phyloP scores from a whole-genome alignment of 495 filamentous ascomycete species.

The Penicillium verhagenii region DNA sequence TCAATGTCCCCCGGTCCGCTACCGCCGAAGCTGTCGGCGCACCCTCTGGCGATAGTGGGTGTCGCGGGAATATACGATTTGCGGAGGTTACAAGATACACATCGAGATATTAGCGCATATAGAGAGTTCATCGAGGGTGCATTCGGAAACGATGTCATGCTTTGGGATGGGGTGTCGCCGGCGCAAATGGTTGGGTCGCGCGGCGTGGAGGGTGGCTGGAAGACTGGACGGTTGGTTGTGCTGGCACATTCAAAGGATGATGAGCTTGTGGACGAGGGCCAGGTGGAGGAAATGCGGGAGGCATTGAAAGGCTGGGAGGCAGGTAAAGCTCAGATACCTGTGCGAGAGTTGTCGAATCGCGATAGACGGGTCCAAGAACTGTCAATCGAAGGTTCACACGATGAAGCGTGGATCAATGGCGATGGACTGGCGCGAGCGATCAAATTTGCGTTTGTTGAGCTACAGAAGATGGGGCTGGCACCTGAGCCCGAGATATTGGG shows the following conservation, averaged over 20 bases:
- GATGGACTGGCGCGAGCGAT: constrained; percentile 47
- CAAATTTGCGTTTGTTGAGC: constrained; percentile 29
- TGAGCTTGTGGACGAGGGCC: constrained; percentile 56
- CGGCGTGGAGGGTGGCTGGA: constrained; percentile 40
- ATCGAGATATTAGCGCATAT: constrained; percentile 50
- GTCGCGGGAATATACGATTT: constrained; percentile 70
- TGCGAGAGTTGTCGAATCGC: constrained; percentile 38
- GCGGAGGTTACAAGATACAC: constrained; percentile 46
- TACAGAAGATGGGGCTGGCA: constrained; percentile 30
- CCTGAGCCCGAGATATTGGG: constrained; percentile 7
- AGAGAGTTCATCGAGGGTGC: constrained; percentile 58
- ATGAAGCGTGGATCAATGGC: constrained; percentile 57
- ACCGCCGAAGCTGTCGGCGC: constrained; percentile 21
- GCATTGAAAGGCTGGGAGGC: constrained; percentile 32
- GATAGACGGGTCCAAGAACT: constrained; percentile 44
- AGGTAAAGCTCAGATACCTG: constrained; percentile 20
- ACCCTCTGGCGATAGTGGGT: constrained; percentile 55
- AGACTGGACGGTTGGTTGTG: constrained; percentile 47
- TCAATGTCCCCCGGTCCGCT: constrained; percentile 18
- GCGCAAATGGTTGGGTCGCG: constrained; percentile 31
- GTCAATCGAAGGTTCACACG: constrained; percentile 59
- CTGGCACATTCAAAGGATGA: constrained; percentile 61
- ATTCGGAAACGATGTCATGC: constrained; percentile 55
- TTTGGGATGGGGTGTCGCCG: constrained; percentile 57
- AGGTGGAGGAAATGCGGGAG: constrained; percentile 48